These are phyloP conservation scores for Sporisorium graminicola DNA, from an alignment of 1,284 basidiomycete species.

Conservation along the genomic window DNA sequence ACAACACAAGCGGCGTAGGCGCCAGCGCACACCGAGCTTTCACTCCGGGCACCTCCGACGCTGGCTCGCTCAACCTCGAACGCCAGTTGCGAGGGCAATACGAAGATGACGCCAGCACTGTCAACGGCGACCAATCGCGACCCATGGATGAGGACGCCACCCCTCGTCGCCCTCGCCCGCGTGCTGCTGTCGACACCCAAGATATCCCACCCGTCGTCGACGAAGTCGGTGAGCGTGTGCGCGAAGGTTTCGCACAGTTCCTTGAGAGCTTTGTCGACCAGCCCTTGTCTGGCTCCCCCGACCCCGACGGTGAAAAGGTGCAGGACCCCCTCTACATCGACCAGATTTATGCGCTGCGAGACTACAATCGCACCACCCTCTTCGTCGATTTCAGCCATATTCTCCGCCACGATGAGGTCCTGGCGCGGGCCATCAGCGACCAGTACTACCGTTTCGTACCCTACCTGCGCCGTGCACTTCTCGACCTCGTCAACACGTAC, in stretches of 20 bases:
- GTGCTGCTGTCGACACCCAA: conserved; percentile 57
- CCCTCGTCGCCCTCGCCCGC: conserved; percentile 42
- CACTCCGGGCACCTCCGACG: conserved; percentile 45
- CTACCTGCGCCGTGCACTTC: conserved; percentile 88
- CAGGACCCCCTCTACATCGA: conserved; percentile 80
- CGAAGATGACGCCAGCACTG: conserved; percentile 41
- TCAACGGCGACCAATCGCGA: conserved; percentile 33
- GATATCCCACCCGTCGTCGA: conserved; percentile 88
- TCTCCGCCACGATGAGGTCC: conserved; percentile 87
- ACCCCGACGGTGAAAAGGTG: conserved; percentile 71
- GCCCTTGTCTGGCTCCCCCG: conserved; percentile 72
- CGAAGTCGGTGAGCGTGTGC: conserved; percentile 90
- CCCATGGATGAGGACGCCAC: conserved; percentile 49
- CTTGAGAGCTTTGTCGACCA: conserved; percentile 89
- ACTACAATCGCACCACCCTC: conserved; percentile 91
- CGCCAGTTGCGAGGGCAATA: conserved; percentile 40
- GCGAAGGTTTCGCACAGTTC: conserved; percentile 89
- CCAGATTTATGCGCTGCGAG: conserved; percentile 91
- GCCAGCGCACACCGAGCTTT: conserved; percentile 34
- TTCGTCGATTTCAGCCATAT: conserved; percentile 96
- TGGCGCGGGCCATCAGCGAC: conserved; percentile 89
- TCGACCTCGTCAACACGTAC: conserved; percentile 87
- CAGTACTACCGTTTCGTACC: conserved; percentile 92
- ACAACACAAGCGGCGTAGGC: conserved; percentile 33
- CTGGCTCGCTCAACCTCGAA: conserved; percentile 47